Evolutionary conservation across 768 basidiomycete genomes (phyloP).

Genomic region (Mrakia blollopis): DNA sequence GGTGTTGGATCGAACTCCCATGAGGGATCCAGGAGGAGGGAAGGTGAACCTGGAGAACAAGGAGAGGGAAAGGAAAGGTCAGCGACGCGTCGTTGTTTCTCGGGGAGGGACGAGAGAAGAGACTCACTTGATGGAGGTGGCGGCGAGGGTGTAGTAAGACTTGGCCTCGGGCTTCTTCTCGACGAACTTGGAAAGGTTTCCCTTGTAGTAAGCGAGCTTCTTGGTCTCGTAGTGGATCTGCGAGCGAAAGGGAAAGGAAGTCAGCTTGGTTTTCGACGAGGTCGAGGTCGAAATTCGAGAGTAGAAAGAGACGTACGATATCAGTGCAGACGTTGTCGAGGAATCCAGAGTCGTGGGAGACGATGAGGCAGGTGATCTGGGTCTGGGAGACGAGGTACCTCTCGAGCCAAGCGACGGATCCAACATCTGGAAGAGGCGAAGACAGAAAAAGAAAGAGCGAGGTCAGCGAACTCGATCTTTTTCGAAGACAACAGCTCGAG

Average conservation of each 20-base stretch:
- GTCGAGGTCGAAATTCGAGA: not conserved
- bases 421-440: conserved; percentile 43
- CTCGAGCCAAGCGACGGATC: conserved; percentile 88
- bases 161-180: conserved; percentile 84
- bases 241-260: not conserved
- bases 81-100: not conserved
- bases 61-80: not conserved
- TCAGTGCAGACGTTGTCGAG: conserved; percentile 92
- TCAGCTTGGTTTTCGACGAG: not conserved
- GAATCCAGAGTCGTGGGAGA: conserved; percentile 97
- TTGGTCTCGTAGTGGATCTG: conserved; percentile 88
- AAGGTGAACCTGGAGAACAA: conserved; percentile 61
- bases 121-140: conserved; percentile 70
- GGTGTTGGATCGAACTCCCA: conserved; percentile 95
- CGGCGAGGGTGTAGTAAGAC: conserved; percentile 93
- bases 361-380: conserved; percentile 81
- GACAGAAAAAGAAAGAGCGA: no score
- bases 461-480: not conserved
- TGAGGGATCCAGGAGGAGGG: conserved; percentile 89
- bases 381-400: conserved; percentile 74
- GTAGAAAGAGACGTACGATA: conserved; percentile 48
- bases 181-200: conserved; percentile 86
- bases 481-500: not conserved
- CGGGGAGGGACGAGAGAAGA: not conserved
- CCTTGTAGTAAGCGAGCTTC: conserved; percentile 92